Evolutionary conservation across 2,329 filamentous ascomycete genomes (phyloP), one percentile per base, ranked within the genome.

Genomic region (Neonectria neomacrospora): DNA sequence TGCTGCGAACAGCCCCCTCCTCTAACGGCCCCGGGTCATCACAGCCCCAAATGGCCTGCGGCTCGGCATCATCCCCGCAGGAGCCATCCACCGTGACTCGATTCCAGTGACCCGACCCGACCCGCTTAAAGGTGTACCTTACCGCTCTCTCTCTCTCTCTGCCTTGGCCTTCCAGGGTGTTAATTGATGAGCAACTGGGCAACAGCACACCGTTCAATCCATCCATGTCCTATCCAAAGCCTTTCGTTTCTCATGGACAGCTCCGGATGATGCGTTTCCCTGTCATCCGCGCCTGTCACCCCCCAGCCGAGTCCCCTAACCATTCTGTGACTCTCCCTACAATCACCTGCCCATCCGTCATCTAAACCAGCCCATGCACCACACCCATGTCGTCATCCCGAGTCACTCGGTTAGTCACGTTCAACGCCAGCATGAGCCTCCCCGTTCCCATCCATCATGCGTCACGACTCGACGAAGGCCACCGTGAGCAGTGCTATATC

Each of bases 331-430:
- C 30, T 28, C 9, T 16, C 44, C 37, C 23, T 16, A 30, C 52
- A 30, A 52, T 60, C 57, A 60, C 47, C 57, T 61, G 61, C 53
- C 47, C 50, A 28, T n/a, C 54, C n/a, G 50, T 51, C 51, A 58
- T 54, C 42, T 58, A 34, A 26, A 11, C 20, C 45, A 41, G 26
- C 37, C 47, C 56, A 45, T 48, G 30, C 11, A 60, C 23, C 26
- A 18, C 39, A 18, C 39, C 57, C 61, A 52, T 58, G 50, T 54
- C 63, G 57, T 72, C 69, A 71, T 63, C 63, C 65, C 58, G 52
- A 51, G 45, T 53, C 44, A 28, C n/a, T 20, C n/a, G n/a, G n/a
- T 41, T 39, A 69, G 71, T 73, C 71, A 73, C 65, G 54, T 61
- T 66, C 61, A 28, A 37, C 34, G 34, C 55, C 63, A 48, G 60